phyloP scores from a whole-genome alignment of 2,329 filamentous ascomycete species.

The Emmonsiellopsis sp. region DNA sequence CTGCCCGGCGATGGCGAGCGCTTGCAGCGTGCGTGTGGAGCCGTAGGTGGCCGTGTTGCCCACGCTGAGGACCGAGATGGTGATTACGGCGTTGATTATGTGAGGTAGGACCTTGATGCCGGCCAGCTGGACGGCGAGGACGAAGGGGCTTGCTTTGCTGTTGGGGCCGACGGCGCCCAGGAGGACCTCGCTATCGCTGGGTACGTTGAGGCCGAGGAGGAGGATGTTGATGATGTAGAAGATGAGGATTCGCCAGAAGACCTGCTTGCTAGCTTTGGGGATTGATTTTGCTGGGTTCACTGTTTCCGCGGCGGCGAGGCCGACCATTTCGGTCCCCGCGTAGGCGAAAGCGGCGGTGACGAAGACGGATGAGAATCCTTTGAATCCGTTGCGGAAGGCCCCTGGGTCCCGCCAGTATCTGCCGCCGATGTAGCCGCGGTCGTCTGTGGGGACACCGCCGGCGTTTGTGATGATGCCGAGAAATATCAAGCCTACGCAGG shows the following conservation, averaged over 20 bases:
- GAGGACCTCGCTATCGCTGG: constrained; percentile 29
- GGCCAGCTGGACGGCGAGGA: constrained; percentile 60
- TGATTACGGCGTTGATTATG: constrained; percentile 66
- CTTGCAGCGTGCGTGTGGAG: constrained; percentile 61
- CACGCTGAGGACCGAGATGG: constrained; percentile 61
- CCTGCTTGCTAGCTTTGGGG: constrained; percentile 43
- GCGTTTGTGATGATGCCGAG: constrained; percentile 49
- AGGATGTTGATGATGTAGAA: constrained; percentile 50
- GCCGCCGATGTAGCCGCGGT: constrained; percentile 49
- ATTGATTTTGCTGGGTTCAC: constrained; percentile 43
- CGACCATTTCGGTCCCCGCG: constrained; percentile 39
- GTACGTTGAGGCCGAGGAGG: constrained; percentile 50
- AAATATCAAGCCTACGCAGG: constrained; percentile 36
- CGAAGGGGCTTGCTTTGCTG: constrained; percentile 48
- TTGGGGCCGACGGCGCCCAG: constrained; percentile 26
- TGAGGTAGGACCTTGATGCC: constrained; percentile 58
- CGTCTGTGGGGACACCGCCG: constrained; percentile 51
- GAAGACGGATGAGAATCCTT: constrained; percentile 52
- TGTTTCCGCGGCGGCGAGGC: constrained; percentile 47
- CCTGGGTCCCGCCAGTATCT: constrained; percentile 60
- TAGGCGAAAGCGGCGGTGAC: constrained; percentile 28
- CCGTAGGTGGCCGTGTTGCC: constrained; percentile 56
- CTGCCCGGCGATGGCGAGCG: constrained; percentile 64
- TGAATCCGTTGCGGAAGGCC: constrained; percentile 55
- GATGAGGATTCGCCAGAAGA: constrained; percentile 46